Conservation (phyloP, 2,329 filamentous ascomycete species). For the Aureobasidium lini region DNA sequence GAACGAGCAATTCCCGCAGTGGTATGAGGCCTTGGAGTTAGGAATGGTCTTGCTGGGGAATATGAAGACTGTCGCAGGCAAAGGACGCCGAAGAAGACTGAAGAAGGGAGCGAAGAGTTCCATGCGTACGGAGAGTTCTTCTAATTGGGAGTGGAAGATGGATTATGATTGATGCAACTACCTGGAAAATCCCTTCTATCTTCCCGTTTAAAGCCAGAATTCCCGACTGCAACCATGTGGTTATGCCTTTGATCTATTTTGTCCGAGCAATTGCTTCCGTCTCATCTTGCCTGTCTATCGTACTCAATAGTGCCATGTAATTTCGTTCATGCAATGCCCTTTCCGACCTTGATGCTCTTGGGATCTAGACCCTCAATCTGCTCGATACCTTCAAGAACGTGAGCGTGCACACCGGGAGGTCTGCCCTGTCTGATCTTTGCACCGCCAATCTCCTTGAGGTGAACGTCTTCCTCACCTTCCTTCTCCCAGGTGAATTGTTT, state of each 20-base stretch:
- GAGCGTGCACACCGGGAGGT: conserved; percentile 8
- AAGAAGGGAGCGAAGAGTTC: too few species aligned
- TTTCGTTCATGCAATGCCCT: background rate
- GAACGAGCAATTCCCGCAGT: background rate
- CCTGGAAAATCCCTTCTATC: too few species aligned
- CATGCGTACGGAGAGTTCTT: too few species aligned
- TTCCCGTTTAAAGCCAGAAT: too few species aligned
- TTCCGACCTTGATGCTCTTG: background rate
- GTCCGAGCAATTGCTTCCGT: background rate
- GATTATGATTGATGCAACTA: too few species aligned
- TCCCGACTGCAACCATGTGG: too few species aligned
- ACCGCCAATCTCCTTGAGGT: conserved; percentile 1
- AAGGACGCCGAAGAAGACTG: too few species aligned
- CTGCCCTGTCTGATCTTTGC: conserved; percentile 9
- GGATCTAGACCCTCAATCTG: background rate
- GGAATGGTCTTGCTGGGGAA: too few species aligned
- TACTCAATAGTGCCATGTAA: background rate
- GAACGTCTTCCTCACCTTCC: background rate
- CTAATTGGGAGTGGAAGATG: too few species aligned
- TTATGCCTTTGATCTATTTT: background rate
- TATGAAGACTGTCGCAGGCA: too few species aligned
- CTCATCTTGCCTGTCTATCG: background rate
- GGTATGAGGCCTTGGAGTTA: too few species aligned
- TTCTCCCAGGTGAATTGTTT: conserved; percentile 1
- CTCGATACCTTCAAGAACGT: conserved; percentile 6